Evolutionary conservation across 108 stramenopile genomes (phyloP), one percentile per base, ranked within the genome.

Genomic region (Cyclotella baltica): DNA sequence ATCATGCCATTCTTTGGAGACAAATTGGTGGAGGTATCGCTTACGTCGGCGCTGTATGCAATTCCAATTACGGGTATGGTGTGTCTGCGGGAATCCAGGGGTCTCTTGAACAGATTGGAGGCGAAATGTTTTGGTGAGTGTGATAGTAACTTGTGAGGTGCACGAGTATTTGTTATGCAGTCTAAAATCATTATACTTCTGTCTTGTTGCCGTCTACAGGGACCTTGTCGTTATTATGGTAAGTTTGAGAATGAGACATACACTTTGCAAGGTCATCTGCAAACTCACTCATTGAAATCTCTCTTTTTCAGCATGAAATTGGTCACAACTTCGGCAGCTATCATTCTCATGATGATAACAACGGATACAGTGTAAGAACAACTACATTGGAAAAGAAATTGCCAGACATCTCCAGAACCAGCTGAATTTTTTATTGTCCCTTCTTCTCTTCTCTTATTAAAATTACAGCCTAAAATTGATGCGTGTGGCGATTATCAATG

Each of bases 291-390:
- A n/a, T n/a, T n/a, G n/a, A n/a, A n/a, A n/a, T n/a, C n/a, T n/a
- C n/a, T n/a, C n/a, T n/a, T n/a, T n/a, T n/a, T n/a, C n/a, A n/a
- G 28, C 67, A 67, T 34, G 67, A 67, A 22, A 1, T 67, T 2
- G 67, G 67, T 16, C 67, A 67, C 23, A 67, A 67, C 22, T 67
- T 67, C 52, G 67, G 67, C 15, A 11, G 50, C 30, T 6, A 25
- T 5, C 67, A 67, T 30, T 52, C 67, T 19, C 67, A 67, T 19
- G 67, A 67, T n/a, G 9, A n/a, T 29, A 29, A n/a, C n/a, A n/a
- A 40, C 22, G 63, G 30, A 31, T 52, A 52, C n/a, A 61, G 33
- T 33, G 30, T 61, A 33, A 33, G 11, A 2, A 2, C 4, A n/a
- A n/a, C n/a, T n/a, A n/a, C n/a, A n/a, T n/a, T n/a, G n/a, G n/a